Evolutionary conservation across 2,329 filamentous ascomycete species (phyloP).

Genomic region (Botrytis fragariae): DNA sequence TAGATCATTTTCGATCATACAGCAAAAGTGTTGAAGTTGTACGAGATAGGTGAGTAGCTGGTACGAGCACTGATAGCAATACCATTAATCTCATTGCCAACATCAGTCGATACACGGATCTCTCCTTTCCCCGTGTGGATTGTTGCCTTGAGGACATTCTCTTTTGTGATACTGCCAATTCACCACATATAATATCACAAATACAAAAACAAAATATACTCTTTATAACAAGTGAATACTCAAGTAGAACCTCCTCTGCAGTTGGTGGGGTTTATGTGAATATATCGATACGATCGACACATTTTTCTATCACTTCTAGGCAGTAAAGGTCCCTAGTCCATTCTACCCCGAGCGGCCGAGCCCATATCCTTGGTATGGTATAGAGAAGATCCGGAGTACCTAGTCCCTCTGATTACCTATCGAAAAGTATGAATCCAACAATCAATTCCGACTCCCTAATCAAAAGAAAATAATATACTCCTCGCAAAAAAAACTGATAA

Average conservation of each 20-base stretch:
- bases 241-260: background rate
- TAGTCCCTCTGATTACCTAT: background rate
- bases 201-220: background rate
- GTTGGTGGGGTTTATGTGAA: background rate
- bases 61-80: background rate
- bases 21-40: background rate
- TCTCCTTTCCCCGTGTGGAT: background rate
- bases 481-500: background rate
- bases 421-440: background rate
- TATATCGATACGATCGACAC: background rate
- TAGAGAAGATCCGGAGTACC: background rate
- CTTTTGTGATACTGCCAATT: background rate
- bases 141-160: background rate
- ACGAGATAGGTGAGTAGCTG: background rate
- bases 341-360: background rate
- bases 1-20: background rate
- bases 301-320: background rate
- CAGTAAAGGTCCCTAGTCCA: background rate
- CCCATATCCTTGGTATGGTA: background rate
- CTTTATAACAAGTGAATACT: background rate
- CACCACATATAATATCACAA: background rate
- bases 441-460: background rate
- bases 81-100: background rate
- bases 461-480: constrained; percentile 9
- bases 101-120: background rate